A percentile compares a stretch with the other conserved stretches of the same genome.
Conservation (phyloP, 139 green algal genomes). For the Astrephomene gubernaculifera region DNA sequence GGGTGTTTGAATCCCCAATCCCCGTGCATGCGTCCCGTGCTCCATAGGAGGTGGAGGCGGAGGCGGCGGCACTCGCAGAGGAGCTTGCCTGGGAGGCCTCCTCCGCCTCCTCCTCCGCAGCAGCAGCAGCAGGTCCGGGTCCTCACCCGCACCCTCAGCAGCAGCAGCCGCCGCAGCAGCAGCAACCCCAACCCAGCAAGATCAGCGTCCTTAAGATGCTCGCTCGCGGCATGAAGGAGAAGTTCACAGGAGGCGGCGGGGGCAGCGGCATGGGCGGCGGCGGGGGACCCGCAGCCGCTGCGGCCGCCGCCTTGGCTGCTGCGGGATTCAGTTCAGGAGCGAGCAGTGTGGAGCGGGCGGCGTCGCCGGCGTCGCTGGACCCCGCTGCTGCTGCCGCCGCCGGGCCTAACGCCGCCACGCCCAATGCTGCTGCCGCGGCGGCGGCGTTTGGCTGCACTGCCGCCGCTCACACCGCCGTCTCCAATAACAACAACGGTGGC, state of each 20-base stretch:
- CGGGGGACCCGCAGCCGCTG: background rate
- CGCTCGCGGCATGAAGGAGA: conserved; percentile 34
- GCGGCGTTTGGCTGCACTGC: background rate
- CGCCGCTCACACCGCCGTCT: background rate
- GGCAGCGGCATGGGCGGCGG: background rate
- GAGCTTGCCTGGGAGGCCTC: conserved; percentile 23
- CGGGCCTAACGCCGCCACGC: background rate
- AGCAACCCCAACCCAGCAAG: background rate
- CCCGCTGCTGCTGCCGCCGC: too few relatives aligned
- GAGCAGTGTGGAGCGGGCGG: conserved; percentile 28
- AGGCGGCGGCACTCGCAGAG: conserved; percentile 23
- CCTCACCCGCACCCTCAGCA: background rate
- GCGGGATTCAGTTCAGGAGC: background rate
- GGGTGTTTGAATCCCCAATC: too few relatives aligned
- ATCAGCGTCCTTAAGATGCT: conserved; percentile 35
- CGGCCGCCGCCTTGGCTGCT: background rate
- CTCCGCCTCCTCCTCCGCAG: background rate
- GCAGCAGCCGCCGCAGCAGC: conserved; percentile 1
- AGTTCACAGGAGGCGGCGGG: conserved; percentile 13
- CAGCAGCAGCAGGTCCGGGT: background rate
- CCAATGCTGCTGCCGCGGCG: background rate
- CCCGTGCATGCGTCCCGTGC: too few relatives aligned
- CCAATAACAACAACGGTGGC: background rate
- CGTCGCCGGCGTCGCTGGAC: conserved; percentile 25
- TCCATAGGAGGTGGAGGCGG: conserved; percentile 38